Evolutionary conservation across 345 rosid genomes (phyloP).

Genomic region (Physaria fendleri): DNA sequence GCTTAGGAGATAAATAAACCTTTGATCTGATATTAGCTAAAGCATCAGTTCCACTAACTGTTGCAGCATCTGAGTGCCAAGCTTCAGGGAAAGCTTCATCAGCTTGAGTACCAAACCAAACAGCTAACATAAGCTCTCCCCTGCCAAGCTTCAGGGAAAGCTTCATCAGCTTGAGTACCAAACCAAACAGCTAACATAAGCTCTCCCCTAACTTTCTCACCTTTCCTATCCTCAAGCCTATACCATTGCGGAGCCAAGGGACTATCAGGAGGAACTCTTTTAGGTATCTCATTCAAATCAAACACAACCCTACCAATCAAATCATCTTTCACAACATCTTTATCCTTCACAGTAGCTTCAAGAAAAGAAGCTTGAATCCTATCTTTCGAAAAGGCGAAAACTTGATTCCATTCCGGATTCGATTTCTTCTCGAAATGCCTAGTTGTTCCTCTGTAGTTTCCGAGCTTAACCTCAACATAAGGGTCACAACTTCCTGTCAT

Average conservation of each 20-base stretch:
- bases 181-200: constrained; percentile 94
- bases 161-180: constrained; percentile 97
- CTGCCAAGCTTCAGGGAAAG: constrained; percentile 98
- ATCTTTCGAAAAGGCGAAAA: constrained; percentile 78
- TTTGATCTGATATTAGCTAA: constrained; percentile 80
- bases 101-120: constrained; percentile 97
- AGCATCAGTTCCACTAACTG: constrained; percentile 68
- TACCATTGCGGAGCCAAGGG: constrained; percentile 96
- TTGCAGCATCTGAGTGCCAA: constrained; percentile 94
- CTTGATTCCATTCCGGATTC: constrained; percentile 89
- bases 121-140: constrained; percentile 91
- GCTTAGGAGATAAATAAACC: constrained; percentile 89
- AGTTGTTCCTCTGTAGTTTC: constrained; percentile 84
- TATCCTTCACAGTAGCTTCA: constrained; percentile 78
- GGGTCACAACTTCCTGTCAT: constrained; percentile 91
- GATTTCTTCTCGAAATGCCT: constrained; percentile 74
- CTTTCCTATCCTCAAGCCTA: constrained; percentile 65
- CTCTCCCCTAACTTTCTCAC: constrained; percentile 69
- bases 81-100: constrained; percentile 99
- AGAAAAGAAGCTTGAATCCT: constrained; percentile 73
- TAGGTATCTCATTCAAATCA: constrained; percentile 80
- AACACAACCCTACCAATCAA: constrained; percentile 62
- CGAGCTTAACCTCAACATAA: constrained; percentile 82
- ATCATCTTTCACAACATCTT: constrained; percentile 78
- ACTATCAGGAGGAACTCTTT: constrained; percentile 90